Conservation (phyloP, 2,329 filamentous ascomycete genomes). For the Exophiala xenobiotica region DNA sequence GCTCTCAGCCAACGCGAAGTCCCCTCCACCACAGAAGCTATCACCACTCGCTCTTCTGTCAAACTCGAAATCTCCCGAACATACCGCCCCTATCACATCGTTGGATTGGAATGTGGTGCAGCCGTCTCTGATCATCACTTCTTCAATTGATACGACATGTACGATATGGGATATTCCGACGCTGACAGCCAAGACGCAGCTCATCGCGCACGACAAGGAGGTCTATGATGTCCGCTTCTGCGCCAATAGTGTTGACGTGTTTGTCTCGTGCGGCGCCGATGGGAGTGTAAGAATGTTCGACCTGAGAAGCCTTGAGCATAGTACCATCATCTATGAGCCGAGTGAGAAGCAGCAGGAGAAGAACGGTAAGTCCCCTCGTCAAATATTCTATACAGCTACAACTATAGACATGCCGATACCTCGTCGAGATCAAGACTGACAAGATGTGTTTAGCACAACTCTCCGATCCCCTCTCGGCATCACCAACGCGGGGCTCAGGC, state of each 20-base stretch:
- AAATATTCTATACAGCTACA: no score
- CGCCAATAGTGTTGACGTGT: slow-evolving; percentile 96
- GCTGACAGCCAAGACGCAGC: slow-evolving; percentile 92
- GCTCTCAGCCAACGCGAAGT: slow-evolving; percentile 60
- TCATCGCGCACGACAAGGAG: slow-evolving; percentile 98
- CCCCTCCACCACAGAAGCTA: slow-evolving; percentile 70
- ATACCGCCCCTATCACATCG: slow-evolving; percentile 93
- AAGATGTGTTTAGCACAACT: slow-evolving; percentile 18
- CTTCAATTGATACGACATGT: slow-evolving; percentile 97
- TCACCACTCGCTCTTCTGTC: slow-evolving; percentile 90
- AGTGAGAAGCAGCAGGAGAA: slow-evolving; percentile 71
- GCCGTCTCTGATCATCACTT: slow-evolving; percentile 95
- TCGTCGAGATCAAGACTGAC: no score
- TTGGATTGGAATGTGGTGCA: slow-evolving; percentile 98
- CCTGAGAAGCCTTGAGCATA: slow-evolving; percentile 90
- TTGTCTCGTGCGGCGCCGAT: slow-evolving; percentile 95
- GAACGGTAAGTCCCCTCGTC: slow-evolving; percentile 67
- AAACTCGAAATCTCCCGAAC: slow-evolving; percentile 97
- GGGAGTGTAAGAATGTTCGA: slow-evolving; percentile 99
- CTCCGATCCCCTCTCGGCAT: slow-evolving; percentile 24
- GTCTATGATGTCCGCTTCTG: slow-evolving; percentile 95
- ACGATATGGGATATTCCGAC: slow-evolving; percentile 99
- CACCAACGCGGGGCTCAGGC: slow-evolving; percentile 23
- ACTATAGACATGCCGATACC: no score
- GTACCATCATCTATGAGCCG: slow-evolving; percentile 98